Percentiles rank a stretch among this genome's conserved stretches.
phyloP scores from a whole-genome alignment of 2,329 filamentous ascomycete genomes.

The Sporothrix brasiliensis region DNA sequence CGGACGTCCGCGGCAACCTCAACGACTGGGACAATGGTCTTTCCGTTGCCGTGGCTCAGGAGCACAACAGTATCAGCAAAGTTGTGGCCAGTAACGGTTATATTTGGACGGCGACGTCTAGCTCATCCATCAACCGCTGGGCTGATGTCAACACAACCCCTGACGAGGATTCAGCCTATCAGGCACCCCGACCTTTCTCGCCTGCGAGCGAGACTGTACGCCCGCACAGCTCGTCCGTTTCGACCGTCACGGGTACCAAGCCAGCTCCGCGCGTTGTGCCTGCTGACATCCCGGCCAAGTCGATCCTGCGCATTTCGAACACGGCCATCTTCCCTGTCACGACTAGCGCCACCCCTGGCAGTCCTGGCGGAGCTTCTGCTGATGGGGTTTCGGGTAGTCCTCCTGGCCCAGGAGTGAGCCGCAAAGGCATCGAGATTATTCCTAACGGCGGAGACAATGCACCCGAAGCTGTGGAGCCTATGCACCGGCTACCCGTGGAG shows the following conservation, averaged over 20 bases:
- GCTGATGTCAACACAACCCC: slow-evolving; percentile 75
- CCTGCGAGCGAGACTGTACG: slow-evolving; percentile 29
- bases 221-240: slow-evolving; percentile 38
- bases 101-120: slow-evolving; percentile 87
- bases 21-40: slow-evolving; percentile 76
- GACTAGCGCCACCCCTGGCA: slow-evolving; percentile 49
- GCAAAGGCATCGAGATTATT: slow-evolving; percentile 62
- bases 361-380: slow-evolving; percentile 37
- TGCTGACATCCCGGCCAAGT: slow-evolving; percentile 73
- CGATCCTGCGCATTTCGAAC: slow-evolving; percentile 80
- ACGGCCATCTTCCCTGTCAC: slow-evolving; percentile 69
- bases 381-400: background rate
- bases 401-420: slow-evolving; percentile 39
- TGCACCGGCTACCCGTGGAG: slow-evolving; percentile 70
- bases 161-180: slow-evolving; percentile 18
- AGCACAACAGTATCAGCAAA: slow-evolving; percentile 79
- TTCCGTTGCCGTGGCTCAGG: slow-evolving; percentile 87
- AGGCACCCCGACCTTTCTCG: slow-evolving; percentile 27
- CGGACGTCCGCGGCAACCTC: slow-evolving; percentile 75
- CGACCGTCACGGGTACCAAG: slow-evolving; percentile 45
- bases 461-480: slow-evolving; percentile 59
- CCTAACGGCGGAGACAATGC: slow-evolving; percentile 39
- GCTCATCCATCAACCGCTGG: slow-evolving; percentile 93
- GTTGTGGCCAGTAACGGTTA: slow-evolving; percentile 70
- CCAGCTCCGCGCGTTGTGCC: slow-evolving; percentile 43